Percentiles rank a stretch among this genome's conserved stretches.
These are phyloP conservation scores for Durusdinium trenchii DNA, from an alignment of 73 alveolate species.

Conservation along the genomic window DNA sequence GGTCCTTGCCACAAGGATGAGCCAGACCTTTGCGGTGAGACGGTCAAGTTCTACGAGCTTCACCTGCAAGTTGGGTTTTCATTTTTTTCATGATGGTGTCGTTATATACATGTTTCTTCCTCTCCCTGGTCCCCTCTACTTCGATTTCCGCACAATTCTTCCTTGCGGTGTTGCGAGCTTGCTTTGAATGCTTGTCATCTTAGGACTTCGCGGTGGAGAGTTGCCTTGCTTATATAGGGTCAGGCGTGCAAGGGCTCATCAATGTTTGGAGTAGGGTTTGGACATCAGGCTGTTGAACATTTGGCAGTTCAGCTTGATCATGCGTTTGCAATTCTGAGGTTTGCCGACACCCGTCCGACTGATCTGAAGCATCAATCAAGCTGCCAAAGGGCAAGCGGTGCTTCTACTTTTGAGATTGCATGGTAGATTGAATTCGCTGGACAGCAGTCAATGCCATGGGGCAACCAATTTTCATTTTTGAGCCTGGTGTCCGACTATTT, in stretches of 20 bases:
- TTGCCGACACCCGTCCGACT: neutral
- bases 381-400: too few relatives aligned
- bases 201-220: constrained; percentile 47
- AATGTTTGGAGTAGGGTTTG: neutral
- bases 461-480: too few relatives aligned
- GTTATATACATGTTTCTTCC: too few relatives aligned
- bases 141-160: neutral
- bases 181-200: neutral
- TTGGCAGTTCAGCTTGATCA: too few relatives aligned
- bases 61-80: neutral
- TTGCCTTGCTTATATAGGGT: neutral
- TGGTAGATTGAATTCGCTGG: too few relatives aligned
- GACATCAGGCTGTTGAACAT: too few relatives aligned
- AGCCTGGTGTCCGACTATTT: too few relatives aligned
- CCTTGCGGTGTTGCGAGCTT: neutral
- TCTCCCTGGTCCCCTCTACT: neutral
- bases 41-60: constrained; percentile 68
- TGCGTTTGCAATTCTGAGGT: constrained; percentile 1
- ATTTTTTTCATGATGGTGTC: too few relatives aligned
- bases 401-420: too few relatives aligned
- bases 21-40: constrained; percentile 55
- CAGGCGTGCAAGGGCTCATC: neutral
- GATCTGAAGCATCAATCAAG: neutral
- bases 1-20: constrained; percentile 57
- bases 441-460: too few relatives aligned